Base-by-base conservation (phyloP, 1,284 basidiomycete genomes). In the Wolfiporia cocos region DNA sequence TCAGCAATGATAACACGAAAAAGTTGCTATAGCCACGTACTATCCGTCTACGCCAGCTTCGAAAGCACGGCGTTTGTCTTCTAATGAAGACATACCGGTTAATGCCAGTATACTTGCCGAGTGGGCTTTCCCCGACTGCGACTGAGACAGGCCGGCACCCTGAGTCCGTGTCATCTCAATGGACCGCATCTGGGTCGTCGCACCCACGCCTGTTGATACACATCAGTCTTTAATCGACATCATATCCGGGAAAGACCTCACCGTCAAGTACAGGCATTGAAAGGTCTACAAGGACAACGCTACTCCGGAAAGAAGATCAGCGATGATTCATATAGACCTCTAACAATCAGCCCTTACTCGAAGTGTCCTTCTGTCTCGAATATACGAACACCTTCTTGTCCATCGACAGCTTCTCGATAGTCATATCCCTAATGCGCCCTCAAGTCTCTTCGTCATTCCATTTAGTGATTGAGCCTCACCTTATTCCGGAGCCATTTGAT, bases 11-110 rank as follows among this genome's bases (percentile, higher is more conserved):
- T n/a, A 40, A 30, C 31, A 10, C 10, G 6, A 17, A 23, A 38
- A n/a, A 28, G 12, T 9, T 4, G n/a, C n/a, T 10, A 20, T 14
- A 7, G 31, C 9, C 18, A 76, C 89, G 54, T 63, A 92, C 88
- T 94, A 97, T 62, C 93, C 93, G 56, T 97, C 92, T 34, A 96
- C 92, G 2, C 94, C 93, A 40, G 87, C 89, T 41, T 88, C 83
- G 52, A 96, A 95, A 1, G 93, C 94, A 53, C 81, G 74, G 18
- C 90, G 76, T 64, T 95, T 94, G 61, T 97, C 92, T 59, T 96
- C 93, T 3, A 88, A 66, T 9, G 92, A 90, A 6, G 92, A 94
- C 73, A 92, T 84, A 9, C 93, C 93, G 0, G 94, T 97, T 44
- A 98, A 66, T 4, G 93, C 93, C 43, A 97, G 73, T 42, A 97